A percentile compares a stretch with the other conserved stretches of the same genome.
phyloP scores from a whole-genome alignment of 345 rosid species.

The Gossypium bickii region DNA sequence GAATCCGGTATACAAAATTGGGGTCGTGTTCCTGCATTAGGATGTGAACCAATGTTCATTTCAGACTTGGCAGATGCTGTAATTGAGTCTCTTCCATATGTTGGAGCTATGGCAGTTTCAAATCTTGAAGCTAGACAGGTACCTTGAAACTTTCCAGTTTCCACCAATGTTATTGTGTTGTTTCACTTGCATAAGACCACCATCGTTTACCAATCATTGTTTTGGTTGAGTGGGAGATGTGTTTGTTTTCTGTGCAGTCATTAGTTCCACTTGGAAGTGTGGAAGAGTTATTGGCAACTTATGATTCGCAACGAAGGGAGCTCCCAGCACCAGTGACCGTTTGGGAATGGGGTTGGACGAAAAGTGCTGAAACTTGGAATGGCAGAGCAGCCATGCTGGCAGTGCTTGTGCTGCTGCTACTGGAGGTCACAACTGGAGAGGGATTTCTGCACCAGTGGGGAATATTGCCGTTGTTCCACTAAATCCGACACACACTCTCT shows the following conservation, averaged over 20 bases:
- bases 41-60: conserved; percentile 91
- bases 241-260: conserved; percentile 47
- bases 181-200: background rate
- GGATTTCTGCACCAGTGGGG: conserved; percentile 97
- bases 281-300: conserved; percentile 78
- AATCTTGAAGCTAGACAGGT: conserved; percentile 99
- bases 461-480: conserved; percentile 53
- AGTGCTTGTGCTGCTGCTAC: conserved; percentile 70
- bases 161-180: background rate
- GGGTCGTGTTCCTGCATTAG: conserved; percentile 97
- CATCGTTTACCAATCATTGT: background rate
- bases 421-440: conserved; percentile 88
- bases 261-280: conserved; percentile 93
- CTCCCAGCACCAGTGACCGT: conserved; percentile 84
- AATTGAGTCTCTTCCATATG: conserved; percentile 94
- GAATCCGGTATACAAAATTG: conserved; percentile 87
- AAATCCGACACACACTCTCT: conserved; percentile 3
- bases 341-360: conserved; percentile 99
- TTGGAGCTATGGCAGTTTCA: conserved; percentile 97
- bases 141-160: conserved; percentile 1
- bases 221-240: conserved; percentile 7
- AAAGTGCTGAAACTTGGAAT: conserved; percentile 98
- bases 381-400: conserved; percentile 99
- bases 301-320: conserved; percentile 88
- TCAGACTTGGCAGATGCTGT: conserved; percentile 98